Conservation (phyloP, 129 eudicot genomes). For the Escallonia herrerae region DNA sequence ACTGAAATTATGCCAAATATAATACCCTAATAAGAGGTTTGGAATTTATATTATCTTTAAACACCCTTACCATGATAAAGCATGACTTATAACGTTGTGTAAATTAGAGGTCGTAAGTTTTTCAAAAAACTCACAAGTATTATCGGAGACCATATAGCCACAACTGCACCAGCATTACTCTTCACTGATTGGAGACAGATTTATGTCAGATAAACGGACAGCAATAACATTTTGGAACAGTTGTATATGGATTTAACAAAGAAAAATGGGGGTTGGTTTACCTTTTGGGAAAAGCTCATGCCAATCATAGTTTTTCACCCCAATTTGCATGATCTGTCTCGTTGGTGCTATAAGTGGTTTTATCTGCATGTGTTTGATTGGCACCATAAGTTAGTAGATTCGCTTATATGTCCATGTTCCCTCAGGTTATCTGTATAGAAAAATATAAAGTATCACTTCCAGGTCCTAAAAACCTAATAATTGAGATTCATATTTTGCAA, state of each 20-base stretch:
- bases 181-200: slow-evolving; percentile 43
- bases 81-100: not conserved
- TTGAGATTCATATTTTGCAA: too few relatives aligned
- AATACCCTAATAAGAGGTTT: too few relatives aligned
- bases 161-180: slow-evolving; percentile 89
- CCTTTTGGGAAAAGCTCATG: slow-evolving; percentile 90
- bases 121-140: slow-evolving; percentile 63
- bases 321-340: slow-evolving; percentile 65
- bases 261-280: slow-evolving; percentile 9
- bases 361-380: slow-evolving; percentile 47
- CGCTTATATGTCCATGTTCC: too few relatives aligned
- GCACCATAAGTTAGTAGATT: not conserved
- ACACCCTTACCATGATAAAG: not conserved
- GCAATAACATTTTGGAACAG: not conserved
- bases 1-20: not conserved
- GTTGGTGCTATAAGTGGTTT: slow-evolving; percentile 94
- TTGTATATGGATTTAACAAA: not conserved
- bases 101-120: not conserved
- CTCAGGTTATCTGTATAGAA: too few relatives aligned
- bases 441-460: too few relatives aligned
- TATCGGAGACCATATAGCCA: slow-evolving; percentile 92
- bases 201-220: slow-evolving; percentile 21
- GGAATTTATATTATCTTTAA: too few relatives aligned
- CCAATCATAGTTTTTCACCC: slow-evolving; percentile 68
- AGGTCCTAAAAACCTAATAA: too few relatives aligned